Conservation (phyloP, 2,329 filamentous ascomycete genomes). For the Neonectria hederae region DNA sequence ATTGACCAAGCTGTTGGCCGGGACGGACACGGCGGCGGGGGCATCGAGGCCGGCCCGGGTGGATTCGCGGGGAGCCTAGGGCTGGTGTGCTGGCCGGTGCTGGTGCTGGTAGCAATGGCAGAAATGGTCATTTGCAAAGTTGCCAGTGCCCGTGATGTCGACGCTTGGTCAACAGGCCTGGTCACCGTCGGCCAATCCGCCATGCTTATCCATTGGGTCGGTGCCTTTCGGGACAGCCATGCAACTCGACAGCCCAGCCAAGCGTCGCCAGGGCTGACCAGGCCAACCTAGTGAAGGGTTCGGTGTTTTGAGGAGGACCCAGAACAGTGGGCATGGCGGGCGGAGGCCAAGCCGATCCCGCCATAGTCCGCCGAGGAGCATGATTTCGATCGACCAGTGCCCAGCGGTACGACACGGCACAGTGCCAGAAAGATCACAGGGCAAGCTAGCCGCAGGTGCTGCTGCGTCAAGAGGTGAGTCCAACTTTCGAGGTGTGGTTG, state of each 20-base stretch:
- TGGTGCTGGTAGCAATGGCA: slow-evolving; percentile 1
- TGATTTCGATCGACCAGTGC: slow-evolving; percentile 32
- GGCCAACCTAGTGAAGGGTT: slow-evolving; percentile 4
- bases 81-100: slow-evolving; percentile 9
- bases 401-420: slow-evolving; percentile 24
- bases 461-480: slow-evolving; percentile 4
- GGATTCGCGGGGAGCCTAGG: slow-evolving; percentile 17
- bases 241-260: slow-evolving; percentile 13
- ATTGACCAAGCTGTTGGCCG: slow-evolving; percentile 9
- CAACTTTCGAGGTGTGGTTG: slow-evolving; percentile 15
- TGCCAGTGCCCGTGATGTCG: neutral
- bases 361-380: slow-evolving; percentile 17
- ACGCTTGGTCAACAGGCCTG: neutral
- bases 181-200: neutral
- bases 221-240: slow-evolving; percentile 7
- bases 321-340: slow-evolving; percentile 26
- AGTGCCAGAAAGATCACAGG: slow-evolving; percentile 16
- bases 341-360: slow-evolving; percentile 25
- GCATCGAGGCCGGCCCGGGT: slow-evolving; percentile 17
- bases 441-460: slow-evolving; percentile 9
- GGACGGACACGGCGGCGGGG: slow-evolving; percentile 9
- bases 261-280: slow-evolving; percentile 10
- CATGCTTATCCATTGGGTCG: neutral
- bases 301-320: slow-evolving; percentile 22
- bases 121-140: neutral